These are phyloP conservation scores for Nicotiana paniculata DNA, from an alignment of 257 asterid genomes.

Conservation along the genomic window DNA sequence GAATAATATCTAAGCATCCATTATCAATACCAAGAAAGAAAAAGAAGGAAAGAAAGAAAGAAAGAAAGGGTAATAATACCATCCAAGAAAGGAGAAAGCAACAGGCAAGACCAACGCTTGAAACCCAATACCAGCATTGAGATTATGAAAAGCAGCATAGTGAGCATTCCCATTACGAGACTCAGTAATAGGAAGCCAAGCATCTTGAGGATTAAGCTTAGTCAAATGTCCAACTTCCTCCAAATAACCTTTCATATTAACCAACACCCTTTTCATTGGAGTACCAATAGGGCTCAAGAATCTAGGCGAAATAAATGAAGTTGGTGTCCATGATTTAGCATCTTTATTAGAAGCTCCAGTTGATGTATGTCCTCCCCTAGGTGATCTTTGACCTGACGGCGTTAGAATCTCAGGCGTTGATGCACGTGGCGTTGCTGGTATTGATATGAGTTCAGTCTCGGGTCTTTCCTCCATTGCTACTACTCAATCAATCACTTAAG, in stretches of 20 bases:
- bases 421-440: slow-evolving; percentile 98
- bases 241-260: slow-evolving; percentile 86
- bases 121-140: slow-evolving; percentile 95
- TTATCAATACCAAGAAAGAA: neutral
- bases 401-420: slow-evolving; percentile 95
- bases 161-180: slow-evolving; percentile 96
- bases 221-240: slow-evolving; percentile 97
- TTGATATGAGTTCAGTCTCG: slow-evolving; percentile 89
- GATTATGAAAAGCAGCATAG: slow-evolving; percentile 92
- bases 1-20: neutral
- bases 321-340: slow-evolving; percentile 93
- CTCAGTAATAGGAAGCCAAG: slow-evolving; percentile 99
- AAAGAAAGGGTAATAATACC: slow-evolving; percentile 33
- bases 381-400: slow-evolving; percentile 86
- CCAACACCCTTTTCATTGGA: slow-evolving; percentile 87
- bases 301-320: slow-evolving; percentile 88
- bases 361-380: slow-evolving; percentile 44
- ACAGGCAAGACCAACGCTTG: slow-evolving; percentile 93
- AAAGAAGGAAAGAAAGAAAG: neutral
- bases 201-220: slow-evolving; percentile 94
- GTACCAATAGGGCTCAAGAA: slow-evolving; percentile 98
- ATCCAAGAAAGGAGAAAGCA: slow-evolving; percentile 94
- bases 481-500: neutral
- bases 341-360: slow-evolving; percentile 36
- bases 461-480: slow-evolving; percentile 75